A percentile compares a stretch with the other conserved stretches of the same genome.
These are phyloP conservation scores for Nemania serpens DNA, from an alignment of 2,329 filamentous ascomycete genomes.

Conservation along the genomic window DNA sequence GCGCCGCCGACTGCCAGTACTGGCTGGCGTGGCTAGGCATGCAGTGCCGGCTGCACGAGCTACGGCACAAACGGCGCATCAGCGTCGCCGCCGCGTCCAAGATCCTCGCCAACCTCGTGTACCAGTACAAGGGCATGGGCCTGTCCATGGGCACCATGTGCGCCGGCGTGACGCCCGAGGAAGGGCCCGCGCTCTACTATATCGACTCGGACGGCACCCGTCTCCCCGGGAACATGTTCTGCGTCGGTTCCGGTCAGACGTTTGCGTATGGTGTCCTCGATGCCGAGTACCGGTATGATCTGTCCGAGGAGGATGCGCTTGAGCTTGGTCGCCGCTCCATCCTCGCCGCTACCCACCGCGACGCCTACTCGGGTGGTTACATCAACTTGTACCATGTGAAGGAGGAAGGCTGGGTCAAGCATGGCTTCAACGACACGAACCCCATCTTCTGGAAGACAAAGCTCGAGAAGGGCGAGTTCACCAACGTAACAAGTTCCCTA, in stretches of 20 bases:
- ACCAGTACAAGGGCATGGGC: constrained; percentile 98
- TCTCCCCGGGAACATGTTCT: constrained; percentile 93
- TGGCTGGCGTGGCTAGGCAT: constrained; percentile 99
- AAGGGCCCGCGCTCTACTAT: constrained; percentile 98
- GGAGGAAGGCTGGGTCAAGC: constrained; percentile 98
- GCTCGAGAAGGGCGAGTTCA: constrained; percentile 97
- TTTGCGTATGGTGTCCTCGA: constrained; percentile 98
- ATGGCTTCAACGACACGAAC: constrained; percentile 97
- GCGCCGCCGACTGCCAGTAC: constrained; percentile 99
- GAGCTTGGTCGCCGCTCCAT: constrained; percentile 92
- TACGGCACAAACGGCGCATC: constrained; percentile 98
- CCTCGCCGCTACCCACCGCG: constrained; percentile 91
- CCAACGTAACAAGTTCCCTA: constrained; percentile 83
- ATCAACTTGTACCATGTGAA: constrained; percentile 99
- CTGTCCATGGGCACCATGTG: constrained; percentile 99
- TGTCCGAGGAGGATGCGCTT: constrained; percentile 84
- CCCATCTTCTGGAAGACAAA: constrained; percentile 99
- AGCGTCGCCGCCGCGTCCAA: constrained; percentile 96
- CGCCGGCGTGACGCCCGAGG: constrained; percentile 91
- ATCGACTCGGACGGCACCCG: constrained; percentile 97
- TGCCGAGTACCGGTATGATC: constrained; percentile 89
- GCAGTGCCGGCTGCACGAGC: constrained; percentile 98
- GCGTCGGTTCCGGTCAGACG: constrained; percentile 96
- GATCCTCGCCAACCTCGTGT: constrained; percentile 97
- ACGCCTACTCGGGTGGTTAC: constrained; percentile 97